Evolutionary conservation across 1,139 yeast species (phyloP).

Genomic region (Yamadazyma buinensis): DNA sequence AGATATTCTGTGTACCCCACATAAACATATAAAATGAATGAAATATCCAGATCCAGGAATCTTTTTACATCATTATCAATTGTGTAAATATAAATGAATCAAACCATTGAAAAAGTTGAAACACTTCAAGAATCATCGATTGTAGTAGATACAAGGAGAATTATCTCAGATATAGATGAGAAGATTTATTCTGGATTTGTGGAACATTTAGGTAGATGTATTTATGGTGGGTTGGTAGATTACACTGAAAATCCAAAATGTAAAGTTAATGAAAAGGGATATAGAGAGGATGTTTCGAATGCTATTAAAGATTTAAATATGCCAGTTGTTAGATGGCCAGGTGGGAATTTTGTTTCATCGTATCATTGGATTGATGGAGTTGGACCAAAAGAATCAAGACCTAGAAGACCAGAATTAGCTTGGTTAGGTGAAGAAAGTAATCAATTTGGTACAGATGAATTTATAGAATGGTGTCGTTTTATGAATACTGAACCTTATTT

Average conservation of each 20-base stretch:
- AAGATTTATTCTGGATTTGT: conserved; percentile 28
- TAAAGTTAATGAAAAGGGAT: conserved; percentile 20
- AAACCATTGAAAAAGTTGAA: conserved; percentile 9
- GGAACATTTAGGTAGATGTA: conserved; percentile 31
- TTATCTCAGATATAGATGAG: conserved; percentile 17
- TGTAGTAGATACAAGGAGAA: conserved; percentile 11
- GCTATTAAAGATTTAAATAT: conserved; percentile 25
- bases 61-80: conserved; percentile 10
- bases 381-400: conserved; percentile 25
- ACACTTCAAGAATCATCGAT: conserved; percentile 9
- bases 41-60: too few relatives aligned
- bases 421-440: conserved; percentile 28
- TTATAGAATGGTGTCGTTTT: conserved; percentile 26
- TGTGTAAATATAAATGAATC: too few relatives aligned
- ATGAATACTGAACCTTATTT: conserved; percentile 26
- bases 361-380: conserved; percentile 32
- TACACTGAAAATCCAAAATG: conserved; percentile 15
- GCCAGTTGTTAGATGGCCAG: conserved; percentile 33
- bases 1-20: too few relatives aligned
- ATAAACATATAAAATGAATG: too few relatives aligned
- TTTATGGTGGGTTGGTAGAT: conserved; percentile 31
- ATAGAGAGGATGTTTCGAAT: conserved; percentile 22
- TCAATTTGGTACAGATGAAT: conserved; percentile 29
- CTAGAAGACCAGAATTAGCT: conserved; percentile 28
- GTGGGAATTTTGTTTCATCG: conserved; percentile 29